These are phyloP conservation scores for Talaromyces adpressus DNA, from an alignment of 495 filamentous ascomycete species.

Conservation along the genomic window DNA sequence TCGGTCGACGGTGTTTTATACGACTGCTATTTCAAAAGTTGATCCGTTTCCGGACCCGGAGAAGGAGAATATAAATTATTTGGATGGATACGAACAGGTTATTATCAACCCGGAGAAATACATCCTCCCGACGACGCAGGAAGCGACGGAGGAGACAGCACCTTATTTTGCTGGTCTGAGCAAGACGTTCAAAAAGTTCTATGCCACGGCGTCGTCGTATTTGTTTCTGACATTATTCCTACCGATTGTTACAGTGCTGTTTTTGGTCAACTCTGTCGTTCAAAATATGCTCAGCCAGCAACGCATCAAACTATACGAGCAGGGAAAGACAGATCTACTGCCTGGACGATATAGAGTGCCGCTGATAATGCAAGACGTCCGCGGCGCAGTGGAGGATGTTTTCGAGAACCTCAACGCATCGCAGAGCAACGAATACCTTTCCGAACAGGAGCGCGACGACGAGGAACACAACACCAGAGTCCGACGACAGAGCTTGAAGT, in stretches of 20 bases:
- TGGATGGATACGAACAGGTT: slow-evolving; percentile 65
- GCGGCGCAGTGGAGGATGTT: slow-evolving; percentile 63
- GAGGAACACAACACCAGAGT: background rate
- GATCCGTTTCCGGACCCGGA: slow-evolving; percentile 68
- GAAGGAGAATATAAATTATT: slow-evolving; percentile 59
- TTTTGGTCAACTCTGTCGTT: slow-evolving; percentile 65
- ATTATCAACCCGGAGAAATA: slow-evolving; percentile 66
- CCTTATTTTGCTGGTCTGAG: slow-evolving; percentile 19
- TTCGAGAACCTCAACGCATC: slow-evolving; percentile 62
- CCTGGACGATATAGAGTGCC: slow-evolving; percentile 67
- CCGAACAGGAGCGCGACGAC: slow-evolving; percentile 31
- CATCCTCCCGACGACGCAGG: slow-evolving; percentile 31
- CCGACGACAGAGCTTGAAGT: background rate
- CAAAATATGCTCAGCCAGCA: slow-evolving; percentile 65
- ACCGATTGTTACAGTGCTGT: slow-evolving; percentile 60
- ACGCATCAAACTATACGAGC: slow-evolving; percentile 69
- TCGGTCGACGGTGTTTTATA: slow-evolving; percentile 72
- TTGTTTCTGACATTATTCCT: slow-evolving; percentile 58
- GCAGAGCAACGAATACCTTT: slow-evolving; percentile 56
- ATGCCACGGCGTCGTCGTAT: slow-evolving; percentile 46
- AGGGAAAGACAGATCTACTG: slow-evolving; percentile 57
- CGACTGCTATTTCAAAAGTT: slow-evolving; percentile 60
- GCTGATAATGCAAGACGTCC: slow-evolving; percentile 64
- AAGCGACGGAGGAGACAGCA: slow-evolving; percentile 6
- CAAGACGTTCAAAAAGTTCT: slow-evolving; percentile 20